A percentile compares a stretch with the other conserved stretches of the same genome.
Evolutionary conservation across 2,329 filamentous ascomycete genomes (phyloP).

Genomic region (Fusarium guadeloupense): DNA sequence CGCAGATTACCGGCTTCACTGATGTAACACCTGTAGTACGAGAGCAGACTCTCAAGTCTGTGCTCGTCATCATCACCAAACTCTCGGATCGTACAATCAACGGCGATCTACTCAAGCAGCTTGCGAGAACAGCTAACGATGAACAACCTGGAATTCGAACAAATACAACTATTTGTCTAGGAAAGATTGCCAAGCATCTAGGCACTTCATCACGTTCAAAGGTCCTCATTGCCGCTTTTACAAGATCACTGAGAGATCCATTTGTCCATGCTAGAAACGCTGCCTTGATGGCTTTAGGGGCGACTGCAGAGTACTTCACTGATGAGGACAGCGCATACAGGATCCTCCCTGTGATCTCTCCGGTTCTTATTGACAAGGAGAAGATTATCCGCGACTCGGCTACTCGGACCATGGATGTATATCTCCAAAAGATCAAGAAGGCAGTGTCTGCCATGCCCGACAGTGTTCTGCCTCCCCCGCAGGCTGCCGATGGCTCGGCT

Average conservation of each 20-base stretch:
- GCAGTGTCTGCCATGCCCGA: constrained; percentile 82
- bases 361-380: constrained; percentile 90
- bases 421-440: constrained; percentile 84
- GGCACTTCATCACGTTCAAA: constrained; percentile 82
- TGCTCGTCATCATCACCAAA: constrained; percentile 86
- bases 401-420: constrained; percentile 86
- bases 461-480: constrained; percentile 74
- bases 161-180: constrained; percentile 96
- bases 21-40: constrained; percentile 90
- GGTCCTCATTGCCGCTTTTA: constrained; percentile 92
- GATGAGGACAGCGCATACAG: constrained; percentile 90
- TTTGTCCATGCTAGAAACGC: constrained; percentile 96
- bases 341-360: constrained; percentile 84
- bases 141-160: constrained; percentile 97
- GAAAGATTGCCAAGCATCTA: constrained; percentile 93
- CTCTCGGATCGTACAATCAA: constrained; percentile 93
- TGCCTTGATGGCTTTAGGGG: constrained; percentile 83
- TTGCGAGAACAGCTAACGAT: constrained; percentile 96
- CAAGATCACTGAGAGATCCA: constrained; percentile 86
- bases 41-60: constrained; percentile 95
- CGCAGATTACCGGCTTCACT: constrained; percentile 88
- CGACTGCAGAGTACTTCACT: constrained; percentile 84
- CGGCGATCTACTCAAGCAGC: constrained; percentile 86
- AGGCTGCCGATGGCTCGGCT: constrained; percentile 60
- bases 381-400: constrained; percentile 94